Conservation (phyloP, 2,329 filamentous ascomycete species). For the Podosphaera fusca region DNA sequence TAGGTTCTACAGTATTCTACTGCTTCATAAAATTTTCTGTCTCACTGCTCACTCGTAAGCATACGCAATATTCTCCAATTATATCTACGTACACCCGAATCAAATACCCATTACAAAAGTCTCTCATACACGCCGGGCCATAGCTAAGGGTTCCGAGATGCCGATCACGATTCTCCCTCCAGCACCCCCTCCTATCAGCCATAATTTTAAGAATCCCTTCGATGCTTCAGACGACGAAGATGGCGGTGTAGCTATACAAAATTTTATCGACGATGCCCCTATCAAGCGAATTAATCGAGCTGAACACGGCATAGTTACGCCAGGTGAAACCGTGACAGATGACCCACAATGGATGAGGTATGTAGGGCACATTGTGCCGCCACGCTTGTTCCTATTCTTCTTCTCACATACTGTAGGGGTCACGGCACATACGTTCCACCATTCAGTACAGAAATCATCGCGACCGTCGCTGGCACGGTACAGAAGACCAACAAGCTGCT, state of each 20-base stretch:
- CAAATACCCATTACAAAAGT: neutral
- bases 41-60: too few relatives aligned
- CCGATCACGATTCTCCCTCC: constrained; percentile 17
- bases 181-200: constrained; percentile 2
- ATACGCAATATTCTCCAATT: too few relatives aligned
- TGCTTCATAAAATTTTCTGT: too few relatives aligned
- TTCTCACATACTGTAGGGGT: constrained; percentile 30
- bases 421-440: constrained; percentile 69
- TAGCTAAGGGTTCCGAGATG: constrained; percentile 7
- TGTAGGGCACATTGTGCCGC: constrained; percentile 5
- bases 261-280: constrained; percentile 21
- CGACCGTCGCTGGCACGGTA: constrained; percentile 74
- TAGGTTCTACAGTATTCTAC: too few relatives aligned
- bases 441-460: constrained; percentile 46
- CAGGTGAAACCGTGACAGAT: constrained; percentile 67
- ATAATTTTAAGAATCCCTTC: neutral
- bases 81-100: too few relatives aligned
- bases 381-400: neutral
- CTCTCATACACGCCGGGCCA: neutral
- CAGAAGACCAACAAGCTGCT: constrained; percentile 93
- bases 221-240: constrained; percentile 14
- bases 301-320: constrained; percentile 47
- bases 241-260: constrained; percentile 15
- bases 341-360: constrained; percentile 94
- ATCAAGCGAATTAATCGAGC: constrained; percentile 19